Base-by-base conservation (phyloP, 495 filamentous ascomycete genomes). In the Hypoxylon trugodes region DNA sequence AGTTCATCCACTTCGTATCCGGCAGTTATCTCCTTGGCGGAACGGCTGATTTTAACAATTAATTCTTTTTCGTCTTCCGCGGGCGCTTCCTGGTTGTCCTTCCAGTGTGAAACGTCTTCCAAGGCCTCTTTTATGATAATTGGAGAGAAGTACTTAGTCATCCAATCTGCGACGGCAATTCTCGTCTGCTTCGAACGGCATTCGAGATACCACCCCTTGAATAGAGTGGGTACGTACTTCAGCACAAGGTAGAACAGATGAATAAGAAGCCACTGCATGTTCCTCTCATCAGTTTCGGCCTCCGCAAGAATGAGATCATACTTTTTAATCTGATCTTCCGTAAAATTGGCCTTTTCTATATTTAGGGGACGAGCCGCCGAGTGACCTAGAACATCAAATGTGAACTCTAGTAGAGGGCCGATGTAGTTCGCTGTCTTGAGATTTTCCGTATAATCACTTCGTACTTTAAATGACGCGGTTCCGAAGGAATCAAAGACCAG, bases 1-100 rank as follows among this genome's bases (percentile, higher is more conserved):
- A 92, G 88, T 28, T 97, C 94, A 67, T 99, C 96, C 18, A 99
- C 81, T 8, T 89, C 85, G 67, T 97, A 96, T 16, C 86, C 84
- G 4, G 91, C 93, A 5, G 84, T 87, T 37, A 97, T 84, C 74
- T 97, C 92, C 33, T 84, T 79, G 2, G 87, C 84, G 12, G 83
- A 77, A 22, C 82, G 81, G 21, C 84, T 88, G 8, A 96, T 84
- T 69, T 89, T 93, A 35, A 97, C 80, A 2, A 79, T 74, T 52
- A 97, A 77, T 28, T 89, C 82, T 50, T 90, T 86, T 58, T 91
- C 88, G n/a, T 86, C 84, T 30, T 89, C 86, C 9, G 79, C 75
- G 0, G 81, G 74, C 2, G 69, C 13, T 30, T 81, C 78, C 68
- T 82, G 84, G 59, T 83, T 83, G 35, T 80, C 72, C 1, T 76